Conservation (phyloP, 2,329 filamentous ascomycete species). For the Trichophyton verrucosum region DNA sequence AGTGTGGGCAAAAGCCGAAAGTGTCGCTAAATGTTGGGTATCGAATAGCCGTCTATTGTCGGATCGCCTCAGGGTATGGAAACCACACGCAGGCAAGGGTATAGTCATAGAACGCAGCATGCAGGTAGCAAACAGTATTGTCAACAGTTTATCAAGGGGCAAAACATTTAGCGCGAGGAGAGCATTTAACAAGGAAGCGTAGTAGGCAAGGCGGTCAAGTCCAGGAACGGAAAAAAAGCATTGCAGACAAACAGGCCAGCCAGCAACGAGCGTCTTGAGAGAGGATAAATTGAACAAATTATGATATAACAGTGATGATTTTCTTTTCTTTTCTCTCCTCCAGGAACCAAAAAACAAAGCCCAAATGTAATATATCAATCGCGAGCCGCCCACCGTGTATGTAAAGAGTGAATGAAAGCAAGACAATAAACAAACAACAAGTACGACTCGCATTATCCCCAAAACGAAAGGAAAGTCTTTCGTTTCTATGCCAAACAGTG, state of each 20-base stretch:
- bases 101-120: neutral
- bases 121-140: neutral
- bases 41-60: too few relatives aligned
- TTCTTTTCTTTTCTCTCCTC: neutral
- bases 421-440: neutral
- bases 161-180: neutral
- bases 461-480: neutral
- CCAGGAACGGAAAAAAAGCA: neutral
- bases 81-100: neutral
- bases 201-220: neutral
- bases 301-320: constrained; percentile 1
- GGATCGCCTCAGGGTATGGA: neutral
- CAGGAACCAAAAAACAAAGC: neutral
- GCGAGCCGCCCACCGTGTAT: constrained; percentile 1
- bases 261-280: neutral
- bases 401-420: constrained; percentile 1
- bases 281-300: neutral
- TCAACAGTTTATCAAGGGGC: neutral
- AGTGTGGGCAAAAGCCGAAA: too few relatives aligned
- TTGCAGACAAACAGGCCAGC: neutral
- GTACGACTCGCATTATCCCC: neutral
- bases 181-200: neutral
- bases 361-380: neutral
- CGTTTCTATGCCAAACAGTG: constrained; percentile 4
- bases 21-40: too few relatives aligned